Percentiles rank a stretch among this genome's conserved stretches.
Evolutionary conservation across 495 filamentous ascomycete species (phyloP).

Genomic region (Sporormia fimetaria): DNA sequence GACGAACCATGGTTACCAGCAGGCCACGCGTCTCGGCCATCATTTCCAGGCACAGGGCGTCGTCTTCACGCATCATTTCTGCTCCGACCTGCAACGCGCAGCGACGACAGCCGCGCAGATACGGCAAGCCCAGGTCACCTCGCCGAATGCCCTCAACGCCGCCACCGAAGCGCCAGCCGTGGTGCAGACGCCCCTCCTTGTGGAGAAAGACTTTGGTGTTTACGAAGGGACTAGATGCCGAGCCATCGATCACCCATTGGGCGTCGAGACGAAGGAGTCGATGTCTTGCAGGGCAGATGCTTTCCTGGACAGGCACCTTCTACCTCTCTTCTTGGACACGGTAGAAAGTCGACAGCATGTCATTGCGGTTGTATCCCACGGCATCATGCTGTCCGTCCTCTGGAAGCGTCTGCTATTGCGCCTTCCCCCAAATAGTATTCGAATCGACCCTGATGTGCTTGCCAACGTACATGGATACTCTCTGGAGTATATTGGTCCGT

Average conservation of each 20-base stretch:
- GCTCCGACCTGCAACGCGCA: slow-evolving; percentile 70
- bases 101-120: slow-evolving; percentile 57
- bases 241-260: slow-evolving; percentile 36
- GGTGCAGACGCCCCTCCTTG: slow-evolving; percentile 42
- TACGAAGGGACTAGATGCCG: slow-evolving; percentile 47
- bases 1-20: slow-evolving; percentile 70
- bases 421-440: slow-evolving; percentile 38
- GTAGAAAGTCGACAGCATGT: slow-evolving; percentile 20
- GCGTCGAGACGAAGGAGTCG: slow-evolving; percentile 48
- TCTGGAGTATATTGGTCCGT: slow-evolving; percentile 41
- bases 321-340: slow-evolving; percentile 41
- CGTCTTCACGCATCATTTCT: slow-evolving; percentile 52
- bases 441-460: slow-evolving; percentile 26
- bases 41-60: slow-evolving; percentile 43
- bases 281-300: slow-evolving; percentile 50
- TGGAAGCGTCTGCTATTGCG: slow-evolving; percentile 49
- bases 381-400: slow-evolving; percentile 59
- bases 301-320: slow-evolving; percentile 52
- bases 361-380: slow-evolving; percentile 66
- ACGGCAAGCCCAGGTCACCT: slow-evolving; percentile 38
- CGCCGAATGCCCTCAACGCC: background rate
- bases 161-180: slow-evolving; percentile 28
- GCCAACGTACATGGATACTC: slow-evolving; percentile 15
- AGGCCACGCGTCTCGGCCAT: slow-evolving; percentile 52
- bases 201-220: slow-evolving; percentile 62